Conservation (phyloP, 2,329 filamentous ascomycete species). For the Talaromyces sp. region DNA sequence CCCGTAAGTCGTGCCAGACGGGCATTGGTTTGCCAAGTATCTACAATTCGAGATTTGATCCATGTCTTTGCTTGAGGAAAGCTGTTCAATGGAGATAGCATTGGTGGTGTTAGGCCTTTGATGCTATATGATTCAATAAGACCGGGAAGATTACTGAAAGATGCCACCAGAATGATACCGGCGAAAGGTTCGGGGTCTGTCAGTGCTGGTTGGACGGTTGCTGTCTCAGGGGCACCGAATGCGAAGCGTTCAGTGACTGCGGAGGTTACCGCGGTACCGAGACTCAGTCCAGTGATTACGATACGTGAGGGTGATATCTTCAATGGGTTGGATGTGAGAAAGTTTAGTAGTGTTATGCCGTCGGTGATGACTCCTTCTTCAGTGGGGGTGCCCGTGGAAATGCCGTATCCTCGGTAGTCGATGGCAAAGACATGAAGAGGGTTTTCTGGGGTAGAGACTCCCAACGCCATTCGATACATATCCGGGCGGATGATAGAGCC, state of each 20-base stretch:
- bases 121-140: constrained; percentile 75
- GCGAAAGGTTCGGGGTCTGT: constrained; percentile 62
- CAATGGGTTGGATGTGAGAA: constrained; percentile 55
- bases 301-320: constrained; percentile 67
- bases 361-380: constrained; percentile 80
- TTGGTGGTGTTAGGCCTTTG: constrained; percentile 66
- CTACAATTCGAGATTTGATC: constrained; percentile 63
- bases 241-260: constrained; percentile 70
- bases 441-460: constrained; percentile 60
- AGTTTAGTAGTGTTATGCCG: constrained; percentile 68
- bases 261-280: constrained; percentile 79
- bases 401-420: constrained; percentile 86
- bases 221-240: constrained; percentile 35
- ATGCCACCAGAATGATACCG: constrained; percentile 72
- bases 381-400: constrained; percentile 72
- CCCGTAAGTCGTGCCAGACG: constrained; percentile 53
- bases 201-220: constrained; percentile 39
- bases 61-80: constrained; percentile 63
- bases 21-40: constrained; percentile 72
- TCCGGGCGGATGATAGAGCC: constrained; percentile 72
- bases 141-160: constrained; percentile 69
- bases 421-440: constrained; percentile 75
- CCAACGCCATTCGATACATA: constrained; percentile 72
- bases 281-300: constrained; percentile 77
- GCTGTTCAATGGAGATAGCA: constrained; percentile 68